Evolutionary conservation across 2,329 filamentous ascomycete genomes (phyloP), one percentile per base, ranked within the genome.

Genomic region (Cercospora sp.): DNA sequence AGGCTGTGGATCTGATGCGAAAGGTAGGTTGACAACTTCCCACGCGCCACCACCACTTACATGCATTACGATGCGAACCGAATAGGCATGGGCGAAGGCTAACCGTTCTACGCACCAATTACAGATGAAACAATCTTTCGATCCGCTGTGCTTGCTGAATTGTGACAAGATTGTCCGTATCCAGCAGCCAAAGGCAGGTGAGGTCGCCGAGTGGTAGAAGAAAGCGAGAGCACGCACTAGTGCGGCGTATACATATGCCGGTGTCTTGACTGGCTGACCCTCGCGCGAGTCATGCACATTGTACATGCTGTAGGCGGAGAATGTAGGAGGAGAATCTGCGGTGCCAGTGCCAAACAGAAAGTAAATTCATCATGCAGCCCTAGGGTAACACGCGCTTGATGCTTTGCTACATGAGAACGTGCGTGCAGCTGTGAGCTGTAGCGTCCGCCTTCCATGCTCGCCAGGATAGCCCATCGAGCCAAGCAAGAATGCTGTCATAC

Each of bases 1-100:
- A 81, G 12, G 92, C 91, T 0, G 91, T 96, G 8, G 91, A 94
- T 80, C 84, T 90, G 23, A 96, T 96, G 92, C 87, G 92, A 80
- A 91, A 90, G 85, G 89, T 91, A 80, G 74, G 83, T 79, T 60
- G 53, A 8, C n/a, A 33, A 58, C 30, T 31, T 58, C 16, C n/a
- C 28, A 13, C 60, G 26, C 53, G 20, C 42, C 42, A 39, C 31
- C 31, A 33, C 33, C 33, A 39, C 33, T 39, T 23, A 26, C 20
- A 13, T 23, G 5, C 20, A 23, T 26, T 13, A 23, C 45, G 20
- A 51, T 6, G 45, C 45, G 45, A 51, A 51, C 45, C 45, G 42
- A 18, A 23, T 23, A 10, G 18, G 42, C 42, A 18, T 48, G 42
- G 42, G 18, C 18, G 7, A 51, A 12, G 18, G 53, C 53, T 58